A percentile compares a stretch with the other conserved stretches of the same genome.
These are phyloP conservation scores for Sclerotinia spermophila DNA, from an alignment of 2,329 filamentous ascomycete species.

Conservation along the genomic window DNA sequence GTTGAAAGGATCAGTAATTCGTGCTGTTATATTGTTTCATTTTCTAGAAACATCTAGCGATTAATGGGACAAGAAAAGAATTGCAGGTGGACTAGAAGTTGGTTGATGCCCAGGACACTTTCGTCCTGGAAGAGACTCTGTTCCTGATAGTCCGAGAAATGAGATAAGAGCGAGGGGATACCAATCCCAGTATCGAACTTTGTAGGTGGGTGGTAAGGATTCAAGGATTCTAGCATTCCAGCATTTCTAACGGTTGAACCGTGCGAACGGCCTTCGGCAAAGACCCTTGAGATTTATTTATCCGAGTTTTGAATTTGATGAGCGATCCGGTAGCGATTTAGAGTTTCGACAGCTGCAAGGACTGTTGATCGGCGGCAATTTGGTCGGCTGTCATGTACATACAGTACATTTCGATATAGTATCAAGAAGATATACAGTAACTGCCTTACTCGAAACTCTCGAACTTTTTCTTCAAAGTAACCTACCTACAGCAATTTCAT, in stretches of 20 bases:
- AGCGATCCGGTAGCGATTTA: constrained; percentile 15
- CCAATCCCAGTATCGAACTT: not conserved
- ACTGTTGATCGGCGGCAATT: constrained; percentile 4
- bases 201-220: constrained; percentile 8
- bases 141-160: not conserved
- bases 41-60: not conserved
- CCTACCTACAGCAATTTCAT: not conserved
- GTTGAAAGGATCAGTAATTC: not conserved
- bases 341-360: constrained; percentile 12
- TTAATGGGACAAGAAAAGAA: not conserved
- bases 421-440: not conserved
- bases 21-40: not conserved
- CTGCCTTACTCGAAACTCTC: not conserved
- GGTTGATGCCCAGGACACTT: not conserved
- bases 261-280: constrained; percentile 16
- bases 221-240: too few relatives aligned
- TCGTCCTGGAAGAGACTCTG: not conserved
- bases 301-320: constrained; percentile 12
- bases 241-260: constrained; percentile 16
- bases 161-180: not conserved
- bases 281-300: constrained; percentile 16
- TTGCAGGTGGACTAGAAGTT: not conserved
- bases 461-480: not conserved
- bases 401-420: not conserved
- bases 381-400: not conserved